Conservation (phyloP, 495 filamentous ascomycete species). For the Ramalina peruviana region DNA sequence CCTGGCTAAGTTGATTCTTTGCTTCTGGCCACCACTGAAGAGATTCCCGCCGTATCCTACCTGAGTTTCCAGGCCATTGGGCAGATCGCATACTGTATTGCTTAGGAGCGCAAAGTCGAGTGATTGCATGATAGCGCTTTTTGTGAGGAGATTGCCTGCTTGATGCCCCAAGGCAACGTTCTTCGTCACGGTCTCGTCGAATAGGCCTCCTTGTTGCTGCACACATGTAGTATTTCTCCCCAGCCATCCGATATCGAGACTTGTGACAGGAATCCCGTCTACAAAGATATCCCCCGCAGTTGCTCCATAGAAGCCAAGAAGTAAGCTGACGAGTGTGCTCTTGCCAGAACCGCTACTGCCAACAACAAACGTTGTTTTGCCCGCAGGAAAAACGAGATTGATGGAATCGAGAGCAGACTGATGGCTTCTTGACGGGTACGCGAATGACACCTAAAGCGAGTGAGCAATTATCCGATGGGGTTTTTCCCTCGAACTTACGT, state of each 20-base stretch:
- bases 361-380: conserved; percentile 67
- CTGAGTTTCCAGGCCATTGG: conserved; percentile 57
- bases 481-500: conserved; percentile 37
- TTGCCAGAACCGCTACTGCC: conserved; percentile 88
- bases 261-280: conserved; percentile 48
- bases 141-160: conserved; percentile 33
- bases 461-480: not conserved
- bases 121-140: conserved; percentile 38
- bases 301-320: conserved; percentile 64
- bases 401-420: conserved; percentile 44
- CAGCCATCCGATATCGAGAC: conserved; percentile 57
- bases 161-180: conserved; percentile 68
- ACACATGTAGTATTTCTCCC: conserved; percentile 67
- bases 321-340: conserved; percentile 70
- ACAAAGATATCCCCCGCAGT: conserved; percentile 51
- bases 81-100: conserved; percentile 55
- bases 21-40: conserved; percentile 77
- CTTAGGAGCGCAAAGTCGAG: conserved; percentile 55
- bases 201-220: conserved; percentile 71
- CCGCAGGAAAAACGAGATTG: conserved; percentile 55
- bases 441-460: conserved; percentile 52
- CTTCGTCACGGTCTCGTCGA: conserved; percentile 64
- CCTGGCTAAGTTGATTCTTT: conserved; percentile 63
- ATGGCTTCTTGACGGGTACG: conserved; percentile 63
- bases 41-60: conserved; percentile 56